Base-by-base conservation (phyloP, 2,329 filamentous ascomycete genomes). In the Colletotrichum chrysophilum region DNA sequence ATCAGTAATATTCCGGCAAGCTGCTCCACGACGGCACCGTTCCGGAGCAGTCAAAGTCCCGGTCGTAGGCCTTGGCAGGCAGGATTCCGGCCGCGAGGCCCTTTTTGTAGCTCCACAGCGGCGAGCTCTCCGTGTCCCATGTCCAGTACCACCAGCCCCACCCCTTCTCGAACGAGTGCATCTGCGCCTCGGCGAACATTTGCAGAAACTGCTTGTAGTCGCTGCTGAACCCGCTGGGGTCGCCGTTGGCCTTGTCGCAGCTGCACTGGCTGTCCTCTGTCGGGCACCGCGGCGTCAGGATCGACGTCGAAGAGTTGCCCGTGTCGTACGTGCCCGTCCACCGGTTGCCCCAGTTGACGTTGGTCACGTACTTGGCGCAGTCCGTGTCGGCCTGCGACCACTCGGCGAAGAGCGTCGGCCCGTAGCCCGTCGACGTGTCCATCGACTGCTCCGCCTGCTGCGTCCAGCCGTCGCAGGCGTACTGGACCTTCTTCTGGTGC, bases 81-180 rank as follows among this genome's bases (percentile, higher is more conserved):
- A 99, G 84, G 64, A 96, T 95, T 1, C 95, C 95, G 3, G 94
- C 94, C 68, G 90, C 90, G 77, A 96, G 87, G 0, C 95, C 96
- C 78, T 92, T 89, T 85, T 96, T 93, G 87, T 97, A 98, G 83
- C 96, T 98, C 97, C 97, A 99, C 86, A 98, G 95, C 75, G 93
- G 89, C 65, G 94, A 93, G 78, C 86, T 89, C 87, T 98, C 96
- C 34, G 96, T 98, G 85, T 96, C 92, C 96, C 97, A 98, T 38
- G 96, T 98, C 97, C 97, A 99, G 86, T 99, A 99, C 87, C 98
- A 98, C 97, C 97, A 99, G 65, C 97, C 97, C 93, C 94, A 97
- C 7, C 95, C 95, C 77, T 93, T 93, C 85, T 98, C 96, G 82
- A 98, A 99, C 75, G 93, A 95, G 80, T 93, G 90, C 95, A 99